Evolutionary conservation across 106 monocot genomes (phyloP).

Genomic region (Dactylorhiza incarnata): DNA sequence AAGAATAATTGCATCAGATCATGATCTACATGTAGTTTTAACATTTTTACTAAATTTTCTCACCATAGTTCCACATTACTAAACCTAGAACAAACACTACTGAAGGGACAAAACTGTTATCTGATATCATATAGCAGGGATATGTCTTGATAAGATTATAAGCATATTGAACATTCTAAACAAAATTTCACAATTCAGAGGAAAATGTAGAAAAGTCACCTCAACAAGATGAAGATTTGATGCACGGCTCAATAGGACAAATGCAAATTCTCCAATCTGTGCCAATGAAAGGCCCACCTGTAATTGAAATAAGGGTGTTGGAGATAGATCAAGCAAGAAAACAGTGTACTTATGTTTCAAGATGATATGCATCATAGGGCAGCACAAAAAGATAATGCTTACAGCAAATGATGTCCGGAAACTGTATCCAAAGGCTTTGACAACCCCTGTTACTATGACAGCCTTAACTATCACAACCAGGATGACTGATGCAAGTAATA

Average conservation of each 20-base stretch:
- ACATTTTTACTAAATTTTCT: not conserved
- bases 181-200: not conserved
- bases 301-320: not conserved
- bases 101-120: not conserved
- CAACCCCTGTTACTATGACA: conserved; percentile 50
- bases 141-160: not conserved
- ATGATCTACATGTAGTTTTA: not conserved
- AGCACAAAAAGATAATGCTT: conserved; percentile 19
- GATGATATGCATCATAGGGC: not conserved
- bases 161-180: not conserved
- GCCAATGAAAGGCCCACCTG: conserved; percentile 90
- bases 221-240: conserved; percentile 96
- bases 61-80: too few species aligned
- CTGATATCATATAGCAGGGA: not conserved
- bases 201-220: conserved; percentile 29
- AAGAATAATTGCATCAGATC: not conserved
- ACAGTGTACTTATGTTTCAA: not conserved
- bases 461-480: conserved; percentile 83
- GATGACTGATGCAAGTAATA: conserved; percentile 88
- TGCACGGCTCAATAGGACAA: conserved; percentile 91
- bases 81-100: too few species aligned
- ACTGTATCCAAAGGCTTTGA: conserved; percentile 81
- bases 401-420: conserved; percentile 84
- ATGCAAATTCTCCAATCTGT: conserved; percentile 98
- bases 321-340: not conserved